Evolutionary conservation across 805 yeast species (phyloP).

Genomic region (Schwanniomyces polymorphus): DNA sequence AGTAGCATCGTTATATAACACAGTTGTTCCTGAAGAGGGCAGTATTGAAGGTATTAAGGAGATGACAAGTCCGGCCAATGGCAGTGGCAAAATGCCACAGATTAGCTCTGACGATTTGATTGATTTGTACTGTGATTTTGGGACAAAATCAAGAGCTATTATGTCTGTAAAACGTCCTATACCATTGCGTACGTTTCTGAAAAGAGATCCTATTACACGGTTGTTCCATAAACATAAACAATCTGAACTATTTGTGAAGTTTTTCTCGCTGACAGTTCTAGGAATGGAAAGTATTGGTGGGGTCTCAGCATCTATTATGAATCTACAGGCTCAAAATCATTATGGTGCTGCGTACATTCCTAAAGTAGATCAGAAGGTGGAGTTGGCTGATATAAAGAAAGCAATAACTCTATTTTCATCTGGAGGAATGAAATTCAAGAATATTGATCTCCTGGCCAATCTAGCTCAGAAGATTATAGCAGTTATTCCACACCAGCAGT

Average conservation of each 20-base stretch:
- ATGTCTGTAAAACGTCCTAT: constrained; percentile 1
- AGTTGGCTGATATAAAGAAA: background rate
- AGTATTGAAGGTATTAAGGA: background rate
- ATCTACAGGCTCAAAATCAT: background rate
- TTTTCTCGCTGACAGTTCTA: background rate
- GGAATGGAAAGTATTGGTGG: background rate
- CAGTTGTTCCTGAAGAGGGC: background rate
- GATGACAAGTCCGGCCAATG: background rate
- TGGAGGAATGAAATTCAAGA: background rate
- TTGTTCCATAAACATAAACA: background rate
- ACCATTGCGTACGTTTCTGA: constrained; percentile 3
- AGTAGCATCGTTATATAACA: constrained; percentile 3
- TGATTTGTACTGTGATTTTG: constrained; percentile 6
- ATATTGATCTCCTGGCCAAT: constrained; percentile 14
- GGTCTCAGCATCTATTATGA: background rate
- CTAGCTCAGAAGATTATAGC: constrained; percentile 24
- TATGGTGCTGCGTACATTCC: constrained; percentile 6
- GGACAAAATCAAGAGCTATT: background rate
- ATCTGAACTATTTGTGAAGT: background rate
- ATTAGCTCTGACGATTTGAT: constrained; percentile 2
- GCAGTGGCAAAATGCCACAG: background rate
- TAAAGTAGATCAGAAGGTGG: background rate
- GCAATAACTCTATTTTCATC: background rate
- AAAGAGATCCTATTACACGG: constrained; percentile 4
- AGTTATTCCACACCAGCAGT: constrained; percentile 29